phyloP scores from a whole-genome alignment of 495 filamentous ascomycete species.

The Xylaria castorea region DNA sequence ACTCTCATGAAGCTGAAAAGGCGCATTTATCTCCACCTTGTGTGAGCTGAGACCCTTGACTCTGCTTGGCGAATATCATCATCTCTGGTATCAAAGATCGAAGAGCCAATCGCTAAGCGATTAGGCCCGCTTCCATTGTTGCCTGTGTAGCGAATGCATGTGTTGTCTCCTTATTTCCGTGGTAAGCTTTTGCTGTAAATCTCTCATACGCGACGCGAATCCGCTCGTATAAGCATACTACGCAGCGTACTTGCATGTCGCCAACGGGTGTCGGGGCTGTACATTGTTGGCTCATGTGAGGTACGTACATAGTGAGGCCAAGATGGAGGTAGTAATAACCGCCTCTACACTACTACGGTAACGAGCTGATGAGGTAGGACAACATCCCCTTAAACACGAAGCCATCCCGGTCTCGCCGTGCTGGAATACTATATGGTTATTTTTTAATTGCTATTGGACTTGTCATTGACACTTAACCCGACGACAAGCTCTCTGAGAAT shows the following conservation, averaged over 20 bases:
- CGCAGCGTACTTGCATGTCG: not conserved
- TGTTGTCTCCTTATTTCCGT: conserved; percentile 3
- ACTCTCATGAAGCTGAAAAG: conserved; percentile 17
- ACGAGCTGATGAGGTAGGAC: not conserved
- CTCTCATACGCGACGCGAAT: not conserved
- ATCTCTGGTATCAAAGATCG: not conserved
- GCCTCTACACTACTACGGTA: not conserved
- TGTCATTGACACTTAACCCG: not conserved
- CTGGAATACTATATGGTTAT: too few relatives aligned
- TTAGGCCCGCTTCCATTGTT: not conserved
- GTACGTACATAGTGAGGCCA: not conserved
- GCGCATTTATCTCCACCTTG: conserved; percentile 15
- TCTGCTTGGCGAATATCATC: conserved; percentile 1
- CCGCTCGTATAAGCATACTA: not conserved
- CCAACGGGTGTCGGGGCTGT: not conserved
- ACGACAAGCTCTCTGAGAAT: not conserved
- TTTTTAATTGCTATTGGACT: not conserved
- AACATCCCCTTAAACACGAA: not conserved
- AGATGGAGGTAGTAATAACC: not conserved
- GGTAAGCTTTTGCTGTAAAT: not conserved
- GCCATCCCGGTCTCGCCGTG: not conserved
- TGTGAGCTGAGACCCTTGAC: not conserved
- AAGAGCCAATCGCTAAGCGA: conserved; percentile 1
- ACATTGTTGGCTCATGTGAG: not conserved
- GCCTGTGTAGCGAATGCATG: not conserved